Base-by-base conservation (phyloP, 1,284 basidiomycete species). In the Lentinus polychrous region DNA sequence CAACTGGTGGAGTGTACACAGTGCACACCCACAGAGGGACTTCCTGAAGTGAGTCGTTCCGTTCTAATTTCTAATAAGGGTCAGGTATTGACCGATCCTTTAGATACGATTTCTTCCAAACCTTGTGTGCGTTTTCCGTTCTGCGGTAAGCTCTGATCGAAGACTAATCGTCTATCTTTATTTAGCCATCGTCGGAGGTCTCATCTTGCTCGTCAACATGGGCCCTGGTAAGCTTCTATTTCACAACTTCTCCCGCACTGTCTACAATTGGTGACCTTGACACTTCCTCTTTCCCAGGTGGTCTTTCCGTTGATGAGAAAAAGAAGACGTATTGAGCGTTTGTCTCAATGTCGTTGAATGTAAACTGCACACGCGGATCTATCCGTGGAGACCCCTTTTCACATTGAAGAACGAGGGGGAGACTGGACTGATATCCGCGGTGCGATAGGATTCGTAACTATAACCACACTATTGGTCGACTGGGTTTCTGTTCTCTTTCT, bases 1-100 rank as follows among this genome's bases (percentile, higher is more conserved):
- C 79, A 97, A 97, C 72, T 99, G 91, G 86, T 99, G 95, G 96
- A 86, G 81, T 57, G 84, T 98, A n/a, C 87, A 94, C 67, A 78
- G 83, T 43, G 81, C 83, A 43, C 95, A 99, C 69, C 95, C 94
- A 51, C 90, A 94, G 63, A 83, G 95, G 50, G 96, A 99, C 65
- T 99, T 99, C 82, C 80, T 99, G 63, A 96, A 96, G 83, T 88
- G 67, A 53, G 79, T 62, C 14, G 34, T 50, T 48, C 38, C 33
- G 17, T 49, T 31, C 2, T 10, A 12, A 1, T 8, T 23, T 10
- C 2, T 20, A n/a, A 12, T 42, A 1, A 34, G 38, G 34, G 49
- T 58, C 49, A 58, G 52, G 22, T 46, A 45, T 43, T 33, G 32
- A 33, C 23, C 36, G 17, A 46, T 46, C 49, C 47, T 38, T 42